These are phyloP conservation scores for Cladophialophora yegresii DNA, from an alignment of 2,329 filamentous ascomycete species.

Conservation along the genomic window DNA sequence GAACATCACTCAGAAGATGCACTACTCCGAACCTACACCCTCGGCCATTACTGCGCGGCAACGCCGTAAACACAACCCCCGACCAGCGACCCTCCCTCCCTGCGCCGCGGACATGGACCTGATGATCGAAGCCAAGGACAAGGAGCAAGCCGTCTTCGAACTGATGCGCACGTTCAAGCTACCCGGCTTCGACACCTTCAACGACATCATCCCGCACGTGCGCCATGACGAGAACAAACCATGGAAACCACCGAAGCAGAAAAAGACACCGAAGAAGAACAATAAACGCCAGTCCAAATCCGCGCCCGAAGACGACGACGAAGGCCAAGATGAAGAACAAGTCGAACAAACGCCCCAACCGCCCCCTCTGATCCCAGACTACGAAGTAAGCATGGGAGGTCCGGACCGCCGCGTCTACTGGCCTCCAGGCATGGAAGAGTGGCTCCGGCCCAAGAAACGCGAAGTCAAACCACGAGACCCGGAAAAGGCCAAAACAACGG, in stretches of 20 bases:
- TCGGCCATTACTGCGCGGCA: constrained; percentile 76
- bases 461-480: constrained; percentile 56
- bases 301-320: constrained; percentile 41
- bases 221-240: constrained; percentile 72
- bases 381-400: constrained; percentile 84
- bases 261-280: constrained; percentile 44
- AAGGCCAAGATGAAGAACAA: constrained; percentile 46
- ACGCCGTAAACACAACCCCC: constrained; percentile 79
- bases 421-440: constrained; percentile 87
- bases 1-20: constrained; percentile 89
- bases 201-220: constrained; percentile 74
- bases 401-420: constrained; percentile 81
- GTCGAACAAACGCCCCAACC: constrained; percentile 42
- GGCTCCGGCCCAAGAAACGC: constrained; percentile 78
- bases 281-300: constrained; percentile 40
- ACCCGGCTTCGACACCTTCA: constrained; percentile 73
- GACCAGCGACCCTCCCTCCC: constrained; percentile 77
- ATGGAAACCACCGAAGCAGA: constrained; percentile 52
- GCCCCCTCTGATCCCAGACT: constrained; percentile 57
- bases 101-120: constrained; percentile 83
- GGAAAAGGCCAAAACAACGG: constrained; percentile 41
- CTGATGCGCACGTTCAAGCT: constrained; percentile 86
- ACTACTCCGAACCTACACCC: constrained; percentile 81
- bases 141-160: constrained; percentile 94
- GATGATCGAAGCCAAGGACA: constrained; percentile 99